Conservation (phyloP, 2,329 filamentous ascomycete genomes). For the Fusarium transvaalense region DNA sequence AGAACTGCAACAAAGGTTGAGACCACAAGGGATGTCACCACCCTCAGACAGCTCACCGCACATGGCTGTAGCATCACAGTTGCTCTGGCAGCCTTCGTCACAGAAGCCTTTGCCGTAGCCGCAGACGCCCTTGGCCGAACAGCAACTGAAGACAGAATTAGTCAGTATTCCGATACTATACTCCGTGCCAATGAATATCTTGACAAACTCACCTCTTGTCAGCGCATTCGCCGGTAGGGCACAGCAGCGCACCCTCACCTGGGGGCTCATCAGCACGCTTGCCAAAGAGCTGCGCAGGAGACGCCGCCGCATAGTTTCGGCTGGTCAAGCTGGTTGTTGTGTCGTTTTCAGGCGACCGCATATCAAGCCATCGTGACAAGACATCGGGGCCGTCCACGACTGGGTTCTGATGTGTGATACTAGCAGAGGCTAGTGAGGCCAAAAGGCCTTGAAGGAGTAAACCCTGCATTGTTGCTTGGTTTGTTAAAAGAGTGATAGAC, state of each 20-base stretch:
- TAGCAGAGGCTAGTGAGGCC: background rate
- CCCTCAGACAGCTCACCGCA: conserved; percentile 47
- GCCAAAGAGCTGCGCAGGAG: background rate
- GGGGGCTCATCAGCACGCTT: conserved; percentile 3
- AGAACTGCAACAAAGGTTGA: conserved; percentile 47
- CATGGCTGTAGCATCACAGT: conserved; percentile 49
- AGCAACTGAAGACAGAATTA: background rate
- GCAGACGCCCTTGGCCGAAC: background rate
- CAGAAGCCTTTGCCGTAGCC: conserved; percentile 12
- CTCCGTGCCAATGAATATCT: background rate
- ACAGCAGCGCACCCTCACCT: background rate
- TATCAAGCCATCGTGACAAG: background rate
- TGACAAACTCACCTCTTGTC: background rate
- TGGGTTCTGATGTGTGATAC: conserved; percentile 4
- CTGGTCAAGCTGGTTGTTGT: background rate
- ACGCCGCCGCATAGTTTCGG: background rate
- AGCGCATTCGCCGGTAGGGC: background rate
- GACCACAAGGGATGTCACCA: conserved; percentile 41
- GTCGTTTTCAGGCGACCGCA: background rate
- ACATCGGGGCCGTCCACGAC: background rate
- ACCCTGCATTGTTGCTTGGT: background rate
- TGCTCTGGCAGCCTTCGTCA: conserved; percentile 3
- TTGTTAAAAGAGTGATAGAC: background rate
- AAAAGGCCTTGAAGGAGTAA: background rate
- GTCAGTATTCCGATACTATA: background rate